A percentile compares a stretch with the other conserved stretches of the same genome.
Evolutionary conservation across 768 basidiomycete genomes (phyloP).

Genomic region (Hypsizygus marmoreus): DNA sequence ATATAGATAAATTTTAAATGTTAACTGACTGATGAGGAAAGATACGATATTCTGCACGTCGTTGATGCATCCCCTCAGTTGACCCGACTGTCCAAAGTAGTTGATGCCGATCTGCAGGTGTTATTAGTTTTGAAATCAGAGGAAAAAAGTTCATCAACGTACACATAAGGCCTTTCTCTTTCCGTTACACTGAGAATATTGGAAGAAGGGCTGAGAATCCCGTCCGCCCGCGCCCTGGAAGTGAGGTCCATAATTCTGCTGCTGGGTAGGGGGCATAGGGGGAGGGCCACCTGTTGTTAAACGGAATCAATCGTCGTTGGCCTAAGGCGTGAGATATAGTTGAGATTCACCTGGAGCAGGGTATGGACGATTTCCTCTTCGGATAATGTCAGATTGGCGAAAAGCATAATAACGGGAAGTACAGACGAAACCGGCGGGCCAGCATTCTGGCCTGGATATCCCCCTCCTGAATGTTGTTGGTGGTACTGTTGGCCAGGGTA

Average conservation of each 20-base stretch:
- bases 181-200: constrained; percentile 88
- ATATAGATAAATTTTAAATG: neutral
- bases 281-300: constrained; percentile 38
- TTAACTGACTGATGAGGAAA: constrained; percentile 71
- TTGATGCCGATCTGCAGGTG: constrained; percentile 80
- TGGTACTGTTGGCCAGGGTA: constrained; percentile 49
- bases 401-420: constrained; percentile 3
- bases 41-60: constrained; percentile 79
- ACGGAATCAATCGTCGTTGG: neutral
- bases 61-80: constrained; percentile 86
- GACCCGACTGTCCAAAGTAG: constrained; percentile 68
- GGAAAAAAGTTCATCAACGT: constrained; percentile 26
- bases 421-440: constrained; percentile 18
- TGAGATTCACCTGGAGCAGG: constrained; percentile 24
- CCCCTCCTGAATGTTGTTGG: constrained; percentile 29
- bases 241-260: constrained; percentile 67
- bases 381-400: neutral
- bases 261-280: constrained; percentile 52
- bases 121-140: neutral
- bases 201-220: constrained; percentile 66
- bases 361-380: constrained; percentile 17
- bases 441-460: constrained; percentile 30
- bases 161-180: constrained; percentile 88
- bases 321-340: neutral
- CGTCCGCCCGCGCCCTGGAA: constrained; percentile 46